phyloP scores from a whole-genome alignment of 352 stramenopile species.

The Albugo candida region DNA sequence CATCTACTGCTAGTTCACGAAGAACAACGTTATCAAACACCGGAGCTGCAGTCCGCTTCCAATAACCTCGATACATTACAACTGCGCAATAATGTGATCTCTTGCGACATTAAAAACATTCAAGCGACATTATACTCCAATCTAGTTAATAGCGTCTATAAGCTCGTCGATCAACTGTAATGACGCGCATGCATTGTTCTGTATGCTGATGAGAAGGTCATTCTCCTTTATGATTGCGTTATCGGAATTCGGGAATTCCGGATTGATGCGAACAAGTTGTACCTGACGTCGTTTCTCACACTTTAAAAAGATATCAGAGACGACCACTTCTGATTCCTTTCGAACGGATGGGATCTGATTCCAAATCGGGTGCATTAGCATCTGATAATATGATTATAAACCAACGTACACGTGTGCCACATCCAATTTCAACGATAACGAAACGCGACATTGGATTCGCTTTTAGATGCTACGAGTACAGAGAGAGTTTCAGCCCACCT shows the following conservation, averaged over 20 bases:
- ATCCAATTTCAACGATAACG: conserved; percentile 71
- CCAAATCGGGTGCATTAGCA: not conserved
- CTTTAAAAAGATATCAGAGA: conserved; percentile 37
- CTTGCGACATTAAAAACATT: no score
- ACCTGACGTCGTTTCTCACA: conserved; percentile 25
- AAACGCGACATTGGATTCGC: conserved; percentile 32
- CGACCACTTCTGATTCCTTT: conserved; percentile 62
- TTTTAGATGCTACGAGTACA: conserved; percentile 31
- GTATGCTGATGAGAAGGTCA: no score
- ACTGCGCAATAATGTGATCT: no score
- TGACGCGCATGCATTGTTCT: no score
- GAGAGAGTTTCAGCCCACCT: not conserved
- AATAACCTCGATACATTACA: no score
- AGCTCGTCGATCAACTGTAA: no score
- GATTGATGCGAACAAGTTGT: conserved; percentile 56
- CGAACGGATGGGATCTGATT: conserved; percentile 57
- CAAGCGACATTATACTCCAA: no score
- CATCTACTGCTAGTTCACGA: conserved; percentile 36
- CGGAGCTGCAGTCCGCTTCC: no score
- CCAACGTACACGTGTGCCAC: conserved; percentile 31
- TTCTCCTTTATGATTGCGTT: conserved; percentile 17
- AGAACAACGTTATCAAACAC: conserved; percentile 22
- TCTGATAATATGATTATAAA: not conserved
- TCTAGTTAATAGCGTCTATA: no score
- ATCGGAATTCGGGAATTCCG: conserved; percentile 36